Evolutionary conservation across 108 stramenopile species (phyloP).

Genomic region (Nitzschia sp.): DNA sequence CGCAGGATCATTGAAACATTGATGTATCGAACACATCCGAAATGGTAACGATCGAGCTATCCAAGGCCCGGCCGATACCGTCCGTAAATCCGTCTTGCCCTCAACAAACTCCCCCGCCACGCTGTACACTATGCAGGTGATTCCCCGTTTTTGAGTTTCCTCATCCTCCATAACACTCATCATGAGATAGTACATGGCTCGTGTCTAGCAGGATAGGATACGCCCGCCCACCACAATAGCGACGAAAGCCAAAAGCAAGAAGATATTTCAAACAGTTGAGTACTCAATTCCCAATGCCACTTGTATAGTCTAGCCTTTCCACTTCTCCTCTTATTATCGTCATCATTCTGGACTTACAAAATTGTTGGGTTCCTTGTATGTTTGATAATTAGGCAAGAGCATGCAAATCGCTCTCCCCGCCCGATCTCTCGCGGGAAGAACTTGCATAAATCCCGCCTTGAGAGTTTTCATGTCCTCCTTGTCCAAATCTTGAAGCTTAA

Average conservation of each 20-base stretch:
- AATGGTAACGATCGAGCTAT: background rate
- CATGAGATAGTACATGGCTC: background rate
- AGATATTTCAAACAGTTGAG: background rate
- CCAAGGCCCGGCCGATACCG: background rate
- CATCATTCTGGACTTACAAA: constrained; percentile 1
- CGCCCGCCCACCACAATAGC: background rate
- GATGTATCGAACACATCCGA: background rate
- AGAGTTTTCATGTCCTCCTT: constrained; percentile 12
- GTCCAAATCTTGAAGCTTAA: constrained; percentile 16
- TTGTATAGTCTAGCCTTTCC: too few relatives aligned
- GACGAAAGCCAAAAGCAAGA: background rate
- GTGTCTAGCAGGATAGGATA: background rate
- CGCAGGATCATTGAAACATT: constrained; percentile 6
- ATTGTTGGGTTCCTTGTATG: background rate
- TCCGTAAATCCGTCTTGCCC: background rate
- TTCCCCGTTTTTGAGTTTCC: constrained; percentile 11
- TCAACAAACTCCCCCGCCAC: background rate
- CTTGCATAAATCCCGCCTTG: constrained; percentile 6
- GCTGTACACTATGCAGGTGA: background rate
- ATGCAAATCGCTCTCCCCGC: constrained; percentile 11
- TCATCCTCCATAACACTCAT: constrained; percentile 1
- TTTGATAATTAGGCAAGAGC: background rate
- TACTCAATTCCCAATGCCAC: too few relatives aligned
- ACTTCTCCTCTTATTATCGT: too few relatives aligned
- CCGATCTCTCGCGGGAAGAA: constrained; percentile 9